Conservation (phyloP, 73 alveolate genomes). For the Paramecium pentaurelia region DNA sequence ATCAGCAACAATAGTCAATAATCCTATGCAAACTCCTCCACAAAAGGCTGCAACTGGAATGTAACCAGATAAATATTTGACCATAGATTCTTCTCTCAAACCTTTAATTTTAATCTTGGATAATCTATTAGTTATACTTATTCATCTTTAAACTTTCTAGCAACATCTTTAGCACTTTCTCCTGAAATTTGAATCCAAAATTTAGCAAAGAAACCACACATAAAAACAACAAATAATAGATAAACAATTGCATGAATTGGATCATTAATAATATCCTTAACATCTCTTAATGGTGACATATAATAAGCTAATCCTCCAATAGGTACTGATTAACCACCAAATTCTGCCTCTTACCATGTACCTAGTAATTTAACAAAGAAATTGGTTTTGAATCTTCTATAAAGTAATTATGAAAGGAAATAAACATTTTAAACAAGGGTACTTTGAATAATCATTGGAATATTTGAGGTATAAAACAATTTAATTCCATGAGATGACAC, state of each 20-base stretch:
- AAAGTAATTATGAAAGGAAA: constrained; percentile 98
- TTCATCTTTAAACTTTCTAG: constrained; percentile 98
- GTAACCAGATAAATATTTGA: constrained; percentile 86
- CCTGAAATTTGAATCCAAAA: constrained; percentile 98
- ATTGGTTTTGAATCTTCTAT: constrained; percentile 95
- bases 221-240: constrained; percentile 89
- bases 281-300: constrained; percentile 94
- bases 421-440: constrained; percentile 98
- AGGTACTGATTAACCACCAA: constrained; percentile 95
- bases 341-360: constrained; percentile 89
- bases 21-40: constrained; percentile 99
- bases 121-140: constrained; percentile 42
- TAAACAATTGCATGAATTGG: constrained; percentile 98
- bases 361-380: constrained; percentile 95
- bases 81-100: constrained; percentile 70
- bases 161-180: constrained; percentile 96
- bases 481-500: constrained; percentile 97
- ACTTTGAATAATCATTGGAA: constrained; percentile 99
- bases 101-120: constrained; percentile 53
- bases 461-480: constrained; percentile 99
- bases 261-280: constrained; percentile 69
- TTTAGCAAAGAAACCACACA: constrained; percentile 99
- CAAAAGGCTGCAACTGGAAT: constrained; percentile 99
- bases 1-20: constrained; percentile 98
- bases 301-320: constrained; percentile 99